Conservation (phyloP, 192 early-diverging fungal genomes). For the Geosiphon pyriformis region DNA sequence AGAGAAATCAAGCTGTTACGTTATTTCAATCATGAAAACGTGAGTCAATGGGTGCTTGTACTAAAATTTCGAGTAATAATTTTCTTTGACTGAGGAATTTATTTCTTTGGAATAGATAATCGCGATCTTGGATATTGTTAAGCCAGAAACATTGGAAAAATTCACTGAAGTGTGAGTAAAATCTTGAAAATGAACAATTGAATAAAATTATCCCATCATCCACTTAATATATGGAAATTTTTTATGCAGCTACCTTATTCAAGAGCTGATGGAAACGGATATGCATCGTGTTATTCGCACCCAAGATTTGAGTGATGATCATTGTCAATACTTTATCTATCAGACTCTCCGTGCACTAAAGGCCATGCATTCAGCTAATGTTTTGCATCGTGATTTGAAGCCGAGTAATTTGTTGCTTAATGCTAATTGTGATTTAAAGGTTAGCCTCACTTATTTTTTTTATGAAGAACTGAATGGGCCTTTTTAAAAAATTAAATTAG, state of each 20-base stretch:
- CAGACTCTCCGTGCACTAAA: conserved; percentile 96
- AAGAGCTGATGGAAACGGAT: conserved; percentile 99
- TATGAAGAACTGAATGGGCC: not conserved
- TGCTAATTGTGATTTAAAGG: conserved; percentile 87
- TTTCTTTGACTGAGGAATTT: not conserved
- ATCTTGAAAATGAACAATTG: not conserved
- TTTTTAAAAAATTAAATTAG: not conserved
- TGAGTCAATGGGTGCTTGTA: conserved; percentile 29
- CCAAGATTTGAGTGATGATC: conserved; percentile 91
- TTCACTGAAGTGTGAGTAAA: conserved; percentile 81
- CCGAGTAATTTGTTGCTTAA: conserved; percentile 87
- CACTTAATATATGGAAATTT: too few relatives aligned
- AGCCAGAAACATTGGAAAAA: conserved; percentile 67
- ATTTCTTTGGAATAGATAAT: conserved; percentile 74
- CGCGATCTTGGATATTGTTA: conserved; percentile 86
- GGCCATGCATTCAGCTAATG: conserved; percentile 97
- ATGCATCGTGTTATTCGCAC: conserved; percentile 95
- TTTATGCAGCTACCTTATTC: conserved; percentile 84
- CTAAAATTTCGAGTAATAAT: not conserved
- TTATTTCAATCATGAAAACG: conserved; percentile 82
- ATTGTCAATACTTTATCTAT: conserved; percentile 99
- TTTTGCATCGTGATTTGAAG: conserved; percentile 97
- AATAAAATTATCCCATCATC: not conserved
- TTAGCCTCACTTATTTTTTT: conserved; percentile 19
- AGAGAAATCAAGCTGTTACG: conserved; percentile 82